These are phyloP conservation scores for Styphnolobium japonicum DNA, from an alignment of 306 rosid genomes.

Conservation along the genomic window DNA sequence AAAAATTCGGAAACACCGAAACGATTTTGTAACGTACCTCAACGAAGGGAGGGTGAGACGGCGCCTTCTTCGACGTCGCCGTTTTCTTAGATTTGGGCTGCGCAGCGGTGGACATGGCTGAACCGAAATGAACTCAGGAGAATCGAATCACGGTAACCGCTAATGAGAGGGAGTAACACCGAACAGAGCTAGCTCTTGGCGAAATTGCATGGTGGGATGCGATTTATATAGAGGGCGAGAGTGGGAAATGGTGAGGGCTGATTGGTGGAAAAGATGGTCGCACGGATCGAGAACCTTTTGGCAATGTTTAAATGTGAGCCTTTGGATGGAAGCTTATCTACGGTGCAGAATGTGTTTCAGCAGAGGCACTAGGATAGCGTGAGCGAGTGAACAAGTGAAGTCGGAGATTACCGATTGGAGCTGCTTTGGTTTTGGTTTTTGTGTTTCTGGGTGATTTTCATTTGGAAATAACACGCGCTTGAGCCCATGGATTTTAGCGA, in stretches of 20 bases:
- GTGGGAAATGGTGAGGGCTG: constrained; percentile 30
- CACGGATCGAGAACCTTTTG: constrained; percentile 50
- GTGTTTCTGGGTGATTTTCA: constrained; percentile 53
- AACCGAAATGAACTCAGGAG: not conserved
- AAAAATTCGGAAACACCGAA: not conserved
- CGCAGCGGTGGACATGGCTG: constrained; percentile 16
- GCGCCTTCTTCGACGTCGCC: constrained; percentile 24
- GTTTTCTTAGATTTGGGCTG: constrained; percentile 33
- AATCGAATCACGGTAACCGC: not conserved
- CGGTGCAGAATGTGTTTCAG: constrained; percentile 37
- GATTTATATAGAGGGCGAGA: constrained; percentile 27
- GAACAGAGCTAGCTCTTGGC: too few species aligned
- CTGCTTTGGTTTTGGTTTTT: not conserved
- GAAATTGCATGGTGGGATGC: too few species aligned
- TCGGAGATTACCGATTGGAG: not conserved
- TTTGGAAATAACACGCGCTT: constrained; percentile 17
- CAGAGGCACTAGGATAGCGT: not conserved
- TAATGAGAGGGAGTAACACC: too few species aligned
- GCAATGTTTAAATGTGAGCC: constrained; percentile 49
- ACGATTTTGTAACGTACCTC: constrained; percentile 40
- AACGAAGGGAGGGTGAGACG: constrained; percentile 61
- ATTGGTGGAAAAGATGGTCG: constrained; percentile 43
- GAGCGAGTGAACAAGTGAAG: not conserved
- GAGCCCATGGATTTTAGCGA: not conserved
- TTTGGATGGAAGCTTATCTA: constrained; percentile 47